Conservation (phyloP, 352 stramenopile genomes). For the Phytopythium litorale region DNA sequence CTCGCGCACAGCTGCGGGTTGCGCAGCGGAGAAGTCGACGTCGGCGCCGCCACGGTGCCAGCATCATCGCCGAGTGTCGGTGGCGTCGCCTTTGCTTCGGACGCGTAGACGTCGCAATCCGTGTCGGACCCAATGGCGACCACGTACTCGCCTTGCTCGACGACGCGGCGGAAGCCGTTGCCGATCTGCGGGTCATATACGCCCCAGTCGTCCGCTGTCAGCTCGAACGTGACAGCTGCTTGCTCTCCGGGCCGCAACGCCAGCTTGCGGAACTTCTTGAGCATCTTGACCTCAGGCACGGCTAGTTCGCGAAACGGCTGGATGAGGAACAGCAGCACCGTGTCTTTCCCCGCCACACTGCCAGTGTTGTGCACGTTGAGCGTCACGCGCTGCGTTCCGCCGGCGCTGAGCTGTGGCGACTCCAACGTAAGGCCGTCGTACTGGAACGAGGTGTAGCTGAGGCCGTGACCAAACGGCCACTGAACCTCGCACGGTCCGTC, state of each 20-base stretch:
- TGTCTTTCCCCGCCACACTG: conserved; percentile 52
- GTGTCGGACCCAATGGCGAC: conserved; percentile 56
- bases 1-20: conserved; percentile 5
- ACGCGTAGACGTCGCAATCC: conserved; percentile 60
- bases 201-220: conserved; percentile 49
- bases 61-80: neutral
- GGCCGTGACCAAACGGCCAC: conserved; percentile 57
- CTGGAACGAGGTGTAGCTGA: conserved; percentile 66
- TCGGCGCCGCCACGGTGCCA: neutral
- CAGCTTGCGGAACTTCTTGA: conserved; percentile 80
- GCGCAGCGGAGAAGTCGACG: neutral
- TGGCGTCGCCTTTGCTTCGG: neutral
- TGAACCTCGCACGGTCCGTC: conserved; percentile 45
- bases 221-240: conserved; percentile 25
- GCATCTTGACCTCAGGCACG: conserved; percentile 72
- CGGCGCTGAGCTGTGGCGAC: conserved; percentile 20
- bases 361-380: conserved; percentile 70
- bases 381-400: conserved; percentile 24
- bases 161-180: conserved; percentile 39
- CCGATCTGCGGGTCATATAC: conserved; percentile 57
- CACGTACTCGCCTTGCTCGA: conserved; percentile 64
- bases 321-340: conserved; percentile 71
- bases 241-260: conserved; percentile 29
- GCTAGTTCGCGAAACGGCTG: conserved; percentile 53
- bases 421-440: conserved; percentile 39